phyloP scores from a whole-genome alignment of 768 basidiomycete species.

The Podaxis rugospora region DNA sequence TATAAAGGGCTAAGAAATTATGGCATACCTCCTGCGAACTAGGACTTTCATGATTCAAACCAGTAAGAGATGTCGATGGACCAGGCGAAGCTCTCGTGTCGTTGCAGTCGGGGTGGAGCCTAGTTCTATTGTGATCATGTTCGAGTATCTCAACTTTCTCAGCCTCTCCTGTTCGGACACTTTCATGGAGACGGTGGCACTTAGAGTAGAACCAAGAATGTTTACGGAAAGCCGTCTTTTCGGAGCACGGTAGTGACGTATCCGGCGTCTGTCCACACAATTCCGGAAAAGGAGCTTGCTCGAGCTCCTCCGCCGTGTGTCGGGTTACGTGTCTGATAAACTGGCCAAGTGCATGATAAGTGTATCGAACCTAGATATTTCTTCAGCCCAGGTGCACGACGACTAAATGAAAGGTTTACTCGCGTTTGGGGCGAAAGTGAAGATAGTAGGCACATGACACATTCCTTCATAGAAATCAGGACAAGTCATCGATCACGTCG shows the following conservation, averaged over 20 bases:
- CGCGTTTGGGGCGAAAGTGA: slow-evolving; percentile 60
- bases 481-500: background rate
- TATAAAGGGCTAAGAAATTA: background rate
- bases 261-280: slow-evolving; percentile 15
- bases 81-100: background rate
- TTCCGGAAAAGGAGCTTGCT: slow-evolving; percentile 45
- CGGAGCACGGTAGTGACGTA: slow-evolving; percentile 16
- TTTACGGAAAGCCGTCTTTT: background rate
- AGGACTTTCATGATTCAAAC: background rate
- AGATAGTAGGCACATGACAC: slow-evolving; percentile 72
- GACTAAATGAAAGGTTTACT: slow-evolving; percentile 16
- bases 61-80: background rate
- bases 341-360: slow-evolving; percentile 53
- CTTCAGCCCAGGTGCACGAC: background rate
- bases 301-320: slow-evolving; percentile 30
- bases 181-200: background rate
- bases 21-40: background rate
- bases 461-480: slow-evolving; percentile 38
- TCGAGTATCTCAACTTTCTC: background rate
- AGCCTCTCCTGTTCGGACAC: background rate
- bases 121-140: background rate
- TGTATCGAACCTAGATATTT: slow-evolving; percentile 47
- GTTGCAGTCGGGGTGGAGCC: background rate
- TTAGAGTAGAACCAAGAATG: background rate
- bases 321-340: slow-evolving; percentile 53